phyloP scores from a whole-genome alignment of 176 grass and related monocot genomes.

The Paspalum notatum region DNA sequence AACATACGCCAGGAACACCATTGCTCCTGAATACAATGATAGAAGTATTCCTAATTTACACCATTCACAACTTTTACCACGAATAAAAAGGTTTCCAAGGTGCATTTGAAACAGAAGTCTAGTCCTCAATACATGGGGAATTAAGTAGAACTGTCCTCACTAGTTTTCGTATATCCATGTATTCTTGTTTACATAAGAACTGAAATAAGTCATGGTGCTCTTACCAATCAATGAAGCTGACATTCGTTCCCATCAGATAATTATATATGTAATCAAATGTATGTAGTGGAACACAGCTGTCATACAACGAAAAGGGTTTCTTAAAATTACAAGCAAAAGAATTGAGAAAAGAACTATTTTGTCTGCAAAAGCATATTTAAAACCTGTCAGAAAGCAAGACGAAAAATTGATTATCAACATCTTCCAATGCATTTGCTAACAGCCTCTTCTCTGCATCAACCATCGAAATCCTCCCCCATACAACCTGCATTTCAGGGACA shows the following conservation, averaged over 20 bases:
- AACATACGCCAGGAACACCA: constrained; percentile 25
- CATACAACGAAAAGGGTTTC: constrained; percentile 49
- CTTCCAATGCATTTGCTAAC: constrained; percentile 89
- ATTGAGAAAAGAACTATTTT: not conserved
- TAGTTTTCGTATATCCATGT: not conserved
- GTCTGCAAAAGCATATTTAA: constrained; percentile 32
- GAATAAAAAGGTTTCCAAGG: constrained; percentile 20
- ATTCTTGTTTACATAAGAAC: constrained; percentile 24
- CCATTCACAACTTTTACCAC: constrained; percentile 19
- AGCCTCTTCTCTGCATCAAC: constrained; percentile 97
- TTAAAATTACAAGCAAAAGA: constrained; percentile 39
- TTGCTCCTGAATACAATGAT: not conserved
- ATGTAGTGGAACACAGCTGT: constrained; percentile 93
- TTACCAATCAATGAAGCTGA: constrained; percentile 98
- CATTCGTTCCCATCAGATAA: constrained; percentile 90
- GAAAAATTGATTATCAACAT: constrained; percentile 93
- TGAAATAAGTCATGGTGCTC: constrained; percentile 19
- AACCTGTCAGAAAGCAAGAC: constrained; percentile 99
- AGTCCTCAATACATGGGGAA: constrained; percentile 8
- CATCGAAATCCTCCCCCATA: constrained; percentile 99
- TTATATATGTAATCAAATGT: constrained; percentile 94
- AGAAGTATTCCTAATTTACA: constrained; percentile 15
- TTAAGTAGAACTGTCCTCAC: not conserved
- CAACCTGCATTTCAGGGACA: constrained; percentile 60
- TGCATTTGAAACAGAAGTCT: constrained; percentile 20